Evolutionary conservation across 2,329 filamentous ascomycete genomes (phyloP), one percentile per base, ranked within the genome.

Genomic region (Talaromyces piceae): DNA sequence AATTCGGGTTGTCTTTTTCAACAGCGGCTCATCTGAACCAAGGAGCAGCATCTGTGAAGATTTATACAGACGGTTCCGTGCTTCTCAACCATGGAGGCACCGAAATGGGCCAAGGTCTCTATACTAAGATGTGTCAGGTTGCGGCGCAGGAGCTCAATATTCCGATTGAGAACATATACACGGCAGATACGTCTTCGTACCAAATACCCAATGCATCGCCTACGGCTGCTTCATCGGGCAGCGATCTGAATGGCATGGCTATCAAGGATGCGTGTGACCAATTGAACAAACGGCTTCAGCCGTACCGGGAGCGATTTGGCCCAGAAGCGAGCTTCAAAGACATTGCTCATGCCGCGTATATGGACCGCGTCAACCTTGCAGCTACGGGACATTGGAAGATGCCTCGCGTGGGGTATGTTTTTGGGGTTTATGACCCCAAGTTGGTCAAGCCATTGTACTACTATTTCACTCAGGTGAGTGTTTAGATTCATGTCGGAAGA

Each of bases 371-470:
- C 60, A 98, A 97, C 63, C 82, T 98, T n/a, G 93, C 87, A n/a
- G 91, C 93, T 1, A 91, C 97, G 61, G 93, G 93, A 0, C 95
- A 94, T 74, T 98, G 97, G 79, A 91, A 90, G 66, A 98, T 93
- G 0, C 93, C 93, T 0, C 91, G 97, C 57, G 97, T 98, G 58
- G 93, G 93, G 1, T 98, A 96, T 64, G 82, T 84, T 1, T 98
- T 93, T 93, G 88, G 84, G 22, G 83, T 86, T 53, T 96, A 96
- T 70, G 84, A 78, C n/a, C 31, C 31, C 16, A 8, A 37, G 2
- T 12, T 37, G n/a, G 31, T 37, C 9, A 93, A 93, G 28, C 87
- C 93, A 69, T 95, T 97, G 91, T 98, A 90, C 78, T 98, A 91
- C 75, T 98, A 98, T 77, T 98, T 97, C 73, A 97, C 93, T 0